These are phyloP conservation scores for Fraxinus quadrangulata DNA, from an alignment of 257 asterid genomes.

Conservation along the genomic window DNA sequence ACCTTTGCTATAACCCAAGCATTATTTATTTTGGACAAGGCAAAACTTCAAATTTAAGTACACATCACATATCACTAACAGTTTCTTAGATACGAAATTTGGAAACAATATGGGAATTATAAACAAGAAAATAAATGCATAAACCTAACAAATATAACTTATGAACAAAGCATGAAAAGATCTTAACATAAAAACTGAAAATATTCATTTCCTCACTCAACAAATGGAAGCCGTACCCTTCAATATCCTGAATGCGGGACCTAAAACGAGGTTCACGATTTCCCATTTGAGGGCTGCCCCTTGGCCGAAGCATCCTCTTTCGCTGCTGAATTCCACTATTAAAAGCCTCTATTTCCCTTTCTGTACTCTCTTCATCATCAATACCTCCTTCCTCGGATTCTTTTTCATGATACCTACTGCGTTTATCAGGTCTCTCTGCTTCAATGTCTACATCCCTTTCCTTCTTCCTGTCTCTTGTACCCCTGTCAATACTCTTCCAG, in stretches of 20 bases:
- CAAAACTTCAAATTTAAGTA: slow-evolving; percentile 1
- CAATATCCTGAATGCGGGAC: slow-evolving; percentile 64
- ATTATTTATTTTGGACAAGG: slow-evolving; percentile 5
- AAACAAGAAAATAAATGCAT: slow-evolving; percentile 4
- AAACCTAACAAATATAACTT: neutral
- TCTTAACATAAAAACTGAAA: slow-evolving; percentile 14
- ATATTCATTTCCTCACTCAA: slow-evolving; percentile 19
- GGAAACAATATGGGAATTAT: slow-evolving; percentile 19
- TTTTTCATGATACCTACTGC: slow-evolving; percentile 63
- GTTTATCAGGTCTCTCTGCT: slow-evolving; percentile 78
- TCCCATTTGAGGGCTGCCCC: slow-evolving; percentile 90
- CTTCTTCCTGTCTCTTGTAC: slow-evolving; percentile 66
- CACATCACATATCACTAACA: slow-evolving; percentile 13
- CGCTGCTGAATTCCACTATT: slow-evolving; percentile 83
- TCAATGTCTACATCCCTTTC: slow-evolving; percentile 81
- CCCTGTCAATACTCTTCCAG: slow-evolving; percentile 70
- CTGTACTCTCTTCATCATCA: slow-evolving; percentile 69
- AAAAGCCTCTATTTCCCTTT: slow-evolving; percentile 66
- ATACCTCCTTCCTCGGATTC: slow-evolving; percentile 70
- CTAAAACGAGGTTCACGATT: slow-evolving; percentile 67
- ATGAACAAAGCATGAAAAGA: slow-evolving; percentile 15
- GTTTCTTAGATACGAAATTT: neutral
- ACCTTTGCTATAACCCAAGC: slow-evolving; percentile 6
- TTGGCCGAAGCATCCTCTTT: slow-evolving; percentile 83
- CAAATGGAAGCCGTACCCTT: slow-evolving; percentile 60